phyloP scores from a whole-genome alignment of 768 basidiomycete genomes.

The Rhizopogon vesiculosus region DNA sequence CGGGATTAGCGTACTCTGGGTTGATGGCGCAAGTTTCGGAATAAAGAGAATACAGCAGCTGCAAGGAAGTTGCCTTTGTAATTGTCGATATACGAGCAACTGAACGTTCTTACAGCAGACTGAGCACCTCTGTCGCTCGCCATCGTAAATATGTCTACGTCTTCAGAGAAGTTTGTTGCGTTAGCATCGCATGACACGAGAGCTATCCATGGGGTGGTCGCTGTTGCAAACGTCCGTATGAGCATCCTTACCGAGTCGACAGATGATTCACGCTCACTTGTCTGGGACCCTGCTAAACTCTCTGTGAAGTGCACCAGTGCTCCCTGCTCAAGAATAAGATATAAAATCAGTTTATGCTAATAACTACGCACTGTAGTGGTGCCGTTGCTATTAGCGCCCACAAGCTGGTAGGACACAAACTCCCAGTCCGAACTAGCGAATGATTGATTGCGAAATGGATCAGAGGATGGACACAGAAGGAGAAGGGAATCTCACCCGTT shows the following conservation, averaged over 20 bases:
- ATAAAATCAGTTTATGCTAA: background rate
- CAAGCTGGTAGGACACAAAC: conserved; percentile 58
- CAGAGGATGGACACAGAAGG: conserved; percentile 5
- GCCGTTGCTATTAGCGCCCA: conserved; percentile 42
- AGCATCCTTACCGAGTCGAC: background rate
- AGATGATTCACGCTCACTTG: conserved; percentile 31
- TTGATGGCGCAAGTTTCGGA: conserved; percentile 76
- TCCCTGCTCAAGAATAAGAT: conserved; percentile 42
- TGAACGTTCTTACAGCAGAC: conserved; percentile 54
- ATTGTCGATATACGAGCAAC: background rate
- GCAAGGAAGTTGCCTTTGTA: background rate
- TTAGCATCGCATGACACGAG: conserved; percentile 81
- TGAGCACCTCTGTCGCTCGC: conserved; percentile 76
- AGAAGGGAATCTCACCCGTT: conserved; percentile 35
- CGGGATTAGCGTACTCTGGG: conserved; percentile 57
- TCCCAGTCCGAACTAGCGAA: conserved; percentile 43
- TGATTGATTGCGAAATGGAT: background rate
- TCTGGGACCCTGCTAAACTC: conserved; percentile 38
- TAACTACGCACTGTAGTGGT: conserved; percentile 46
- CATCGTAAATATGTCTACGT: conserved; percentile 77
- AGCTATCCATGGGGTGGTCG: conserved; percentile 87
- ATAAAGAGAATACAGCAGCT: conserved; percentile 77
- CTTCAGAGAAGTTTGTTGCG: conserved; percentile 54
- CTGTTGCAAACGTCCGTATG: conserved; percentile 27
- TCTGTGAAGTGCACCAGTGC: conserved; percentile 84